Base-by-base conservation (phyloP, 768 basidiomycete genomes). In the Lentinula guzmanii region DNA sequence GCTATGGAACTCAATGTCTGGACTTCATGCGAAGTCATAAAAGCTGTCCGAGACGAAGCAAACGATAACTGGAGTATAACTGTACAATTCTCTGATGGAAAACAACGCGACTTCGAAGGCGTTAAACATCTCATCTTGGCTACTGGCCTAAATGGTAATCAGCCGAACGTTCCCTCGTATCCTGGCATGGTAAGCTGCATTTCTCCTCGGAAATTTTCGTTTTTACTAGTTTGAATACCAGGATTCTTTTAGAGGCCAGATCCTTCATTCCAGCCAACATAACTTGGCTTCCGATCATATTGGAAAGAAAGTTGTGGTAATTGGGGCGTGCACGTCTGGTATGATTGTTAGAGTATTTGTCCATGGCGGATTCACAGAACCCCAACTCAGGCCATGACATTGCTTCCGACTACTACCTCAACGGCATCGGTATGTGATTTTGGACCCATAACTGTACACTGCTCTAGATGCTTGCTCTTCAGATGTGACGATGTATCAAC, bases 301-400 rank as follows among this genome's bases (percentile, higher is more conserved):
- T 5, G 86, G 86, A 6, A 88, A 89, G 75, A 87, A 83, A 65
- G 86, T 82, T 5, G 75, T 89, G 1, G 76, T 90, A n/a, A 75
- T 90, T 2, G 87, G 89, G 13, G 81, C 87, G n/a, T 83, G 84
- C 46, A 86, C 82, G 55, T 86, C 86, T 18, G 80, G 81, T 81
- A 66, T 15, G 24, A 13, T 28, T 16, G 15, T 28, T 15, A 1
- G 42, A 28, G 33, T 39, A 54, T 2, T 4, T 35, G 53, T 13
- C 2, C 8, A 16, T 34, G 35, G 7, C 21, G 15, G n/a, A 5
- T 21, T 41, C 50, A 42, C 33, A 46, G 37, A 5, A 5, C 9
- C 37, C n/a, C 50, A 3, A 9, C 42, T 46, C 59, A 81, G 79
- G 74, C 4, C 79, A 80, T 60, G 80, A 82, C 66, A 74, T 82